phyloP scores from a whole-genome alignment of 2,329 filamentous ascomycete species.

The Pseudonectria buxi region DNA sequence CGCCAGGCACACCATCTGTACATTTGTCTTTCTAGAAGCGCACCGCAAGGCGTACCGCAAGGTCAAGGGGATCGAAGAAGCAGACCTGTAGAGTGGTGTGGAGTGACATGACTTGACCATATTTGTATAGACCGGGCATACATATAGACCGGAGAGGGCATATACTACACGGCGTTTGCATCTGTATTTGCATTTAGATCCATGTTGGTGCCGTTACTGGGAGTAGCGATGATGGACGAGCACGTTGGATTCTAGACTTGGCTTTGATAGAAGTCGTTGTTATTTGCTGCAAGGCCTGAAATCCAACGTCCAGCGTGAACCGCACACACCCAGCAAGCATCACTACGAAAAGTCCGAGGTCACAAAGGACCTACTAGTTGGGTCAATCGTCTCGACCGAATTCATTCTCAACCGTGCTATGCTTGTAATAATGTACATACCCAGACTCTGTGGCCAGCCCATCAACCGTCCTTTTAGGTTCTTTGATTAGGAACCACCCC shows the following conservation, averaged over 20 bases:
- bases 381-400: no score
- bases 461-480: slow-evolving; percentile 6
- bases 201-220: slow-evolving; percentile 2
- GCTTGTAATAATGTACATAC: slow-evolving; percentile 17
- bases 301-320: no score
- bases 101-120: background rate
- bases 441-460: slow-evolving; percentile 11
- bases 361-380: no score
- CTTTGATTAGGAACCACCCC: slow-evolving; percentile 14
- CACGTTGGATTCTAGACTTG: no score
- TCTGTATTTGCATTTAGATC: slow-evolving; percentile 10
- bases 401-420: slow-evolving; percentile 22
- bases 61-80: slow-evolving; percentile 34
- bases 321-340: no score
- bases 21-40: slow-evolving; percentile 79
- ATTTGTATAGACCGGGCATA: slow-evolving; percentile 12
- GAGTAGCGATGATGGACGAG: no score
- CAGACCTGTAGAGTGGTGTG: slow-evolving; percentile 17
- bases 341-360: no score
- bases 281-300: no score
- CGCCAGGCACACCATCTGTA: slow-evolving; percentile 72
- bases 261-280: no score
- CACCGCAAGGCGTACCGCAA: slow-evolving; percentile 72
- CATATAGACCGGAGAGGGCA: slow-evolving; percentile 7
- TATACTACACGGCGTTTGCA: slow-evolving; percentile 18